A percentile compares a stretch with the other conserved stretches of the same genome.
phyloP scores from a whole-genome alignment of 495 filamentous ascomycete species.

The Ramalina peruviana region DNA sequence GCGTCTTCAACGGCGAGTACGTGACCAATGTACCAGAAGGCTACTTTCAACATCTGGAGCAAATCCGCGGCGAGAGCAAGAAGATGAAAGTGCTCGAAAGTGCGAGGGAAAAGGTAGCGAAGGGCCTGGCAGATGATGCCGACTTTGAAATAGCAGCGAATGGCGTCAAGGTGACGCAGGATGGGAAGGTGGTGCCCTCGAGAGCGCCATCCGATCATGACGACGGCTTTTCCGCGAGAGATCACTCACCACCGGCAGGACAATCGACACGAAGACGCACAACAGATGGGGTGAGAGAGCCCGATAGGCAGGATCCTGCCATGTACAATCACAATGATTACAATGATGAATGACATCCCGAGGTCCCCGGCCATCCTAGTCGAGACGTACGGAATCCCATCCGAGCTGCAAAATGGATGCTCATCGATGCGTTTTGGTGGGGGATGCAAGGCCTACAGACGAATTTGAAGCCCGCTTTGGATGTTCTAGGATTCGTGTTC shows the following conservation, averaged over 20 bases:
- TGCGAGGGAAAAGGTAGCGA: conserved; percentile 52
- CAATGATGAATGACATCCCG: no score
- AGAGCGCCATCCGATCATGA: conserved; percentile 15
- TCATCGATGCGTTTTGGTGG: no score
- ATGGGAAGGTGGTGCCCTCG: conserved; percentile 44
- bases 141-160: conserved; percentile 51
- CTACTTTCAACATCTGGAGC: conserved; percentile 80
- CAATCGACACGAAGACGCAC: not conserved
- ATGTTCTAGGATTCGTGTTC: no score
- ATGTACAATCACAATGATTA: no score
- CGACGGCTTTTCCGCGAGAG: not conserved
- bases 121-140: conserved; percentile 46
- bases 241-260: not conserved
- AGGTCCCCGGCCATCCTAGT: no score
- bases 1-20: conserved; percentile 89
- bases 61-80: conserved; percentile 54
- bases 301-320: no score
- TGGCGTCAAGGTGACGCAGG: conserved; percentile 41
- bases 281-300: no score
- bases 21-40: conserved; percentile 67
- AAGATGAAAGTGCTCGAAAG: conserved; percentile 58
- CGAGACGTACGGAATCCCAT: not conserved
- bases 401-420: not conserved
- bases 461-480: no score
- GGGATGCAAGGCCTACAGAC: no score